Conservation (phyloP, 2,329 filamentous ascomycete species). For the Aspergillus unguis region DNA sequence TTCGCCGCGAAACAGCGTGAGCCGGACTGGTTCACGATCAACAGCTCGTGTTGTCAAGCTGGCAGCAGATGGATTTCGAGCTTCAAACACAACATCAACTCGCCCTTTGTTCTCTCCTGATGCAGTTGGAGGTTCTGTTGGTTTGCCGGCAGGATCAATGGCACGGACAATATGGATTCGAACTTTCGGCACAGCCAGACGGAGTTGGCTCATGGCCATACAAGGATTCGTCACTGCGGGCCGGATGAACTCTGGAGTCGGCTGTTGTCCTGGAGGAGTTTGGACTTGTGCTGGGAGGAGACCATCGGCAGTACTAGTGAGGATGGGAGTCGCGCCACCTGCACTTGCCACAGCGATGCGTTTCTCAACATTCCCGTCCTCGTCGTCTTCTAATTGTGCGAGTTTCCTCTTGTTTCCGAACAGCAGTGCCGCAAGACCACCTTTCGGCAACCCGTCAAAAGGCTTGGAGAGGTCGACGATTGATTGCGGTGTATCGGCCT, state of each 20-base stretch:
- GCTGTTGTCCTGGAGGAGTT: conserved; percentile 58
- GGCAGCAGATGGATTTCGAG: conserved; percentile 69
- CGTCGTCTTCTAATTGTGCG: conserved; percentile 68
- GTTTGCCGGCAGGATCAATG: conserved; percentile 57
- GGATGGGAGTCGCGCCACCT: conserved; percentile 68
- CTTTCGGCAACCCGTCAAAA: conserved; percentile 86
- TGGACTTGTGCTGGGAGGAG: conserved; percentile 70
- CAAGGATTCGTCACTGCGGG: conserved; percentile 82
- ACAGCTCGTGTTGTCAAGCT: conserved; percentile 58
- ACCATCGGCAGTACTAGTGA: conserved; percentile 73
- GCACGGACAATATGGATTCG: conserved; percentile 78
- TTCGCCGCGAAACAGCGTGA: conserved; percentile 77
- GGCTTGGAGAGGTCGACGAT: conserved; percentile 89
- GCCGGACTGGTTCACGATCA: conserved; percentile 75
- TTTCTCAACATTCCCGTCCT: conserved; percentile 62
- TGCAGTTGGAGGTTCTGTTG: conserved; percentile 39
- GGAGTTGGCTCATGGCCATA: conserved; percentile 75
- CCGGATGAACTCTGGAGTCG: conserved; percentile 78
- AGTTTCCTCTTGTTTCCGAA: conserved; percentile 92
- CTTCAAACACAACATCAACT: conserved; percentile 79
- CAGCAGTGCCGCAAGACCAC: conserved; percentile 78
- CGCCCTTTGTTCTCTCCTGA: conserved; percentile 48
- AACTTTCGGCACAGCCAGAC: conserved; percentile 83
- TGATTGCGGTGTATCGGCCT: conserved; percentile 72
- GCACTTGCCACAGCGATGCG: conserved; percentile 57